A percentile compares a stretch with the other conserved stretches of the same genome.
These are phyloP conservation scores for Boletus sp. DNA, from an alignment of 768 basidiomycete species.

Conservation along the genomic window DNA sequence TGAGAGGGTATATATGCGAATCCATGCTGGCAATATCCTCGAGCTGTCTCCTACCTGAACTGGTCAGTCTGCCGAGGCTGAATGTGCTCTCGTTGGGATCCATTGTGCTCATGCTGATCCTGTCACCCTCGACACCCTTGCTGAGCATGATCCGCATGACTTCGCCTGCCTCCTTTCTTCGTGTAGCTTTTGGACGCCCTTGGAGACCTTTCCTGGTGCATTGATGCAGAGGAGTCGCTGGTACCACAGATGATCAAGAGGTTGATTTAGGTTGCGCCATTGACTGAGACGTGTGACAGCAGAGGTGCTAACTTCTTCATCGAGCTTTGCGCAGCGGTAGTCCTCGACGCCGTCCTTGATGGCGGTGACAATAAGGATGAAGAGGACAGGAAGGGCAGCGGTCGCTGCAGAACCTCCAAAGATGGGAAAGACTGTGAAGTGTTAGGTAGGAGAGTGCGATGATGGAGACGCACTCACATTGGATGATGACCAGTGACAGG, in stretches of 20 bases:
- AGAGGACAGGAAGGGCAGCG: slow-evolving; percentile 80
- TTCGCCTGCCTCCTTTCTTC: too few relatives aligned
- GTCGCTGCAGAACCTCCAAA: too few relatives aligned
- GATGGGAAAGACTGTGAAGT: too few relatives aligned
- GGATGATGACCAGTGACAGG: slow-evolving; percentile 72
- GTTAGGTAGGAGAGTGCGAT: slow-evolving; percentile 10
- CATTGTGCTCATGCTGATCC: slow-evolving; percentile 42
- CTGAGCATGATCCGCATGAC: slow-evolving; percentile 63
- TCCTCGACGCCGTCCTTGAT: too few relatives aligned
- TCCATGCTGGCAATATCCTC: too few relatives aligned
- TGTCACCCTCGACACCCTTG: slow-evolving; percentile 36
- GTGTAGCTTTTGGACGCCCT: too few relatives aligned
- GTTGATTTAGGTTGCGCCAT: slow-evolving; percentile 90
- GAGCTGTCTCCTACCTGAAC: too few relatives aligned
- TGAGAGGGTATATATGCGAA: too few relatives aligned
- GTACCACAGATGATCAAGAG: slow-evolving; percentile 69
- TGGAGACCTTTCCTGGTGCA: too few relatives aligned
- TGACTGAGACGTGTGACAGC: slow-evolving; percentile 86
- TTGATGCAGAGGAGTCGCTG: too few relatives aligned
- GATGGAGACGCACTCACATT: slow-evolving; percentile 47
- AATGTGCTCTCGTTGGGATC: slow-evolving; percentile 41
- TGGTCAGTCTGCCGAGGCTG: too few relatives aligned
- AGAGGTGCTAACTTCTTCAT: slow-evolving; percentile 93
- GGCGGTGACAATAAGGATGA: too few relatives aligned
- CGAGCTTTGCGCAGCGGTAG: slow-evolving; percentile 79